phyloP scores from a whole-genome alignment of 2,329 filamentous ascomycete genomes.

The Colletotrichum acutatum region DNA sequence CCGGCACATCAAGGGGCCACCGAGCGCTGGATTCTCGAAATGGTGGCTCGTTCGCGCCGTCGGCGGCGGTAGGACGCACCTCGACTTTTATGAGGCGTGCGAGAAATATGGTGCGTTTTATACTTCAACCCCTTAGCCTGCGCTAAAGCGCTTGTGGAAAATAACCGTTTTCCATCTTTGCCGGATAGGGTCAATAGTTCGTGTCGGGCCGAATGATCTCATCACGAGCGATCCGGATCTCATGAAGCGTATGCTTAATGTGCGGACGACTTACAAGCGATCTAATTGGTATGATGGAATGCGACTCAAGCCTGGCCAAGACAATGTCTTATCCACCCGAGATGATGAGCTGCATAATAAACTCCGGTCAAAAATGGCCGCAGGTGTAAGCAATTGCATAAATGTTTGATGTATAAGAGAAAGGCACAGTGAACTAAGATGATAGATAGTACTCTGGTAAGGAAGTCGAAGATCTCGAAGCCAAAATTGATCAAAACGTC shows the following conservation, averaged over 20 bases:
- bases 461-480: constrained; percentile 61
- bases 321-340: constrained; percentile 63
- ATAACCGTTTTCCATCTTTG: neutral
- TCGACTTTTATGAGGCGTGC: constrained; percentile 49
- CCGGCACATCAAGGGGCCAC: constrained; percentile 53
- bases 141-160: neutral
- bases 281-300: constrained; percentile 59
- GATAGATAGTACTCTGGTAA: constrained; percentile 57
- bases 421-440: neutral
- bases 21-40: constrained; percentile 50
- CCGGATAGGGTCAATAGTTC: constrained; percentile 47
- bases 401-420: neutral
- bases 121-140: neutral
- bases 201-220: constrained; percentile 56
- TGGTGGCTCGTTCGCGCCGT: constrained; percentile 50
- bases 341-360: constrained; percentile 56
- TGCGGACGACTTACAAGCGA: constrained; percentile 49
- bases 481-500: constrained; percentile 60
- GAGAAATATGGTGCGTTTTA: constrained; percentile 45
- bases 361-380: constrained; percentile 59
- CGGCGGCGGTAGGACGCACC: constrained; percentile 45
- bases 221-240: constrained; percentile 52
- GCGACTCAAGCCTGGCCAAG: constrained; percentile 62
- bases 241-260: constrained; percentile 49
- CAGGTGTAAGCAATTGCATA: constrained; percentile 50